Percentiles rank a stretch among this genome's conserved stretches.
Evolutionary conservation across 2,329 filamentous ascomycete genomes (phyloP).

Genomic region (Fusarium algeriense): DNA sequence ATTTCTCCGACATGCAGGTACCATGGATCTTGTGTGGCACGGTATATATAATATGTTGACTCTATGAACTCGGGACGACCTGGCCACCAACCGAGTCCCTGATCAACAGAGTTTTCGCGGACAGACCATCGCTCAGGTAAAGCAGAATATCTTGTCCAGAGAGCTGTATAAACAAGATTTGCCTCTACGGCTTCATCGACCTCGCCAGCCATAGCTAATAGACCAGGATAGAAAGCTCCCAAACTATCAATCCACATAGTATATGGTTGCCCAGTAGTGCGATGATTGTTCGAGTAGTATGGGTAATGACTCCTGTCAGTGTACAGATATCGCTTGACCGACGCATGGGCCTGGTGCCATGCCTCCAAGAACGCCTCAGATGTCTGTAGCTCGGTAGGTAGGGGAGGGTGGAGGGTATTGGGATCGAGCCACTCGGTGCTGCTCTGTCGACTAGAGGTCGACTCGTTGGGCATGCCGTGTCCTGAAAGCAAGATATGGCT

Average conservation of each 20-base stretch:
- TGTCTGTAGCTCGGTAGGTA: conserved; percentile 75
- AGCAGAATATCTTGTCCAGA: conserved; percentile 96
- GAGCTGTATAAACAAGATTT: conserved; percentile 88
- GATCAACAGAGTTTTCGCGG: conserved; percentile 84
- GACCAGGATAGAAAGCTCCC: conserved; percentile 92
- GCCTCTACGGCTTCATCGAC: conserved; percentile 91
- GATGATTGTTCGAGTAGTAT: conserved; percentile 91
- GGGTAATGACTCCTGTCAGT: conserved; percentile 82
- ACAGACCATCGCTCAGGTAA: conserved; percentile 96
- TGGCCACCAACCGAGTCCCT: conserved; percentile 92
- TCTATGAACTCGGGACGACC: conserved; percentile 97
- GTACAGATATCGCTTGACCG: conserved; percentile 93
- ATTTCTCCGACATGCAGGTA: conserved; percentile 97
- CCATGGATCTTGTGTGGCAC: conserved; percentile 94
- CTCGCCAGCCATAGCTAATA: conserved; percentile 87
- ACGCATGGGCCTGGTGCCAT: conserved; percentile 87
- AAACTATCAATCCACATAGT: conserved; percentile 97
- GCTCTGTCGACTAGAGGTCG: conserved; percentile 56
- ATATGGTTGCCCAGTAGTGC: conserved; percentile 86
- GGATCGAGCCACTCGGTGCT: conserved; percentile 69
- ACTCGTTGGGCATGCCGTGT: conserved; percentile 67
- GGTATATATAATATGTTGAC: conserved; percentile 95
- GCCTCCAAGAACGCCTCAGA: conserved; percentile 82
- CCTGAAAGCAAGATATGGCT: conserved; percentile 91
- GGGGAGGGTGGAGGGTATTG: conserved; percentile 70